Evolutionary conservation across 805 yeast genomes (phyloP), one percentile per base, ranked within the genome.

Genomic region (Saturnispora zaruensis): DNA sequence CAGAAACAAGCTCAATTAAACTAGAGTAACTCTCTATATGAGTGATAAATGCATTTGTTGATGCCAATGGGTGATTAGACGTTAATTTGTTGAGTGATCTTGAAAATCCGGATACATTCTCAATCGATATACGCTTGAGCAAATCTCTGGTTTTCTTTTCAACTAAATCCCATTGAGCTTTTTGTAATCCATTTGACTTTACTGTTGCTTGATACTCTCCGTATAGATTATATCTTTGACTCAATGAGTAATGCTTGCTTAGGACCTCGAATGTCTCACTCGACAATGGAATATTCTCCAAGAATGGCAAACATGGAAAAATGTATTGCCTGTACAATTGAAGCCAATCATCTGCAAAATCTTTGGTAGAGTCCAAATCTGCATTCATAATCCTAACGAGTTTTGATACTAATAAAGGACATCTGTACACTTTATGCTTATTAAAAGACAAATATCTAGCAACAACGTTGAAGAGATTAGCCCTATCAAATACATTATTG

Each of bases 11-110:
- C 36, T 79, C 81, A 42, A 83, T 84, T 54, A 91, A 76, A 60
- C 91, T 91, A 60, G 85, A 96, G 62, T 91, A 91, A 68, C 93
- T 87, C 65, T 91, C 98, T 55, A 91, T 79, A 60, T 88, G 96
- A 43, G 79, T 79, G 9, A 90, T 72, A 43, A 87, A 74, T 0
- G 86, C 82, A 21, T 77, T 67, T 41, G 90, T 77, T 13, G 89
- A 79, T 2, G 95, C 84, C 18, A 89, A 62, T 2, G 98, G 97
- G 62, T 87, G 87, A 1, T 84, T 67, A 52, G 79, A 81, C 20
- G 89, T 76, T 11, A 87, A 72, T 55, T 82, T 81, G 0, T 95
- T 84, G 23, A 91, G 68, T 43, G 78, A 72, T 53, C 89, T 73
- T 77, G 84, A 83, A 77, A 86, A 82, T 21, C 79, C 77, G 24